Evolutionary conservation across 306 rosid genomes (phyloP), one percentile per base, ranked within the genome.

Genomic region (Ziziphus jujuba): DNA sequence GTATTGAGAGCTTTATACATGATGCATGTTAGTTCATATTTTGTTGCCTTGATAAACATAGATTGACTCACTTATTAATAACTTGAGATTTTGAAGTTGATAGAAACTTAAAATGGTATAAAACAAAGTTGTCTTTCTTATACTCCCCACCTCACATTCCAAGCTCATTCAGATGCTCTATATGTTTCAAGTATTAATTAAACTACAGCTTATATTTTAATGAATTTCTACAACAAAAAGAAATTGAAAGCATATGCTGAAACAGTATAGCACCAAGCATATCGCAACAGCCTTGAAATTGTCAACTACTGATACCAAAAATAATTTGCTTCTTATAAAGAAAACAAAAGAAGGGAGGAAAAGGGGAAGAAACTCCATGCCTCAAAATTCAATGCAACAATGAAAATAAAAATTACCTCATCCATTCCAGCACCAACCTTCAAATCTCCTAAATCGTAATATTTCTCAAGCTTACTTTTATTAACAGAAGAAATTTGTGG

Each of bases 361-460:
- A 17, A 55, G 49, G 20, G 63, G 33, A 28, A 28, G 33, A 28
- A 28, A 28, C 4, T 28, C 54, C 44, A 35, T 14, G 20, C 33
- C 6, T 24, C 7, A 56, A 65, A 51, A 55, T 14, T 7, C 58
- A n/a, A n/a, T 62, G 20, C 35, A 16, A 36, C 19, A 71, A 51
- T 17, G 20, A 54, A n/a, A 63, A 70, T 40, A 62, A 65, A 60
- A 66, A 60, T 82, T 80, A 90, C 99, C 96, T 87, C 90, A 69
- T 88, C 82, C 79, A 78, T 71, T 68, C 75, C 77, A 68, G 90
- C 79, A 72, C 84, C 92, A 60, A 82, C 47, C 79, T 84, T 88
- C 83, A 85, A 65, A 80, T 84, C 80, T 77, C 87, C 91, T 67
- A 90, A 67, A 77, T 82, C 85, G 63, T 88, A 87, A 85, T 82